Conservation (phyloP, 2,329 filamentous ascomycete species). For the Colletotrichum euphorbiae region DNA sequence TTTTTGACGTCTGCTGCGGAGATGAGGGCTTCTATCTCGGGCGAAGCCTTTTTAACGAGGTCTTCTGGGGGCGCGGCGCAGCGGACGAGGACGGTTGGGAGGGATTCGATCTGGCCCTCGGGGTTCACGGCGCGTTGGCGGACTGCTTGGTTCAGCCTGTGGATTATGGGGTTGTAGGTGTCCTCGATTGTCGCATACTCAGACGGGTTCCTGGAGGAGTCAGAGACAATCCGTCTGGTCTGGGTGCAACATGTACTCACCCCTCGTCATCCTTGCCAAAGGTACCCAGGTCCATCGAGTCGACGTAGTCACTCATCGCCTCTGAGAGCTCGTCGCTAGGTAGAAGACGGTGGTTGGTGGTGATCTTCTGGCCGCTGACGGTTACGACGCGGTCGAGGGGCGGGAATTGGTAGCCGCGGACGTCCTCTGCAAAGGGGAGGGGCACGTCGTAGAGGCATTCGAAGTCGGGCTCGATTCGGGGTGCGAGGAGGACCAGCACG, state of each 20-base stretch:
- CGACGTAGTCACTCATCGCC: conserved; percentile 92
- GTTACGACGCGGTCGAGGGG: conserved; percentile 89
- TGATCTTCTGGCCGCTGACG: conserved; percentile 82
- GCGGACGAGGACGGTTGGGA: conserved; percentile 73
- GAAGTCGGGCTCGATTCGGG: conserved; percentile 80
- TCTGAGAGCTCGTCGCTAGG: conserved; percentile 79
- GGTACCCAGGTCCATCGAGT: conserved; percentile 87
- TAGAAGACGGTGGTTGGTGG: conserved; percentile 80
- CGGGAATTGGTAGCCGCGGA: conserved; percentile 91
- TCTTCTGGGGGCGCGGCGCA: conserved; percentile 79
- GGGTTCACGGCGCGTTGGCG: conserved; percentile 84
- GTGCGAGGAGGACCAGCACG: conserved; percentile 80
- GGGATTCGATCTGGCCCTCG: conserved; percentile 70
- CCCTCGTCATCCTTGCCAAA: conserved; percentile 81
- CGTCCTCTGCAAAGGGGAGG: conserved; percentile 92
- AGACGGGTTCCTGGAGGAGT: conserved; percentile 52
- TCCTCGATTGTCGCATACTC: conserved; percentile 86
- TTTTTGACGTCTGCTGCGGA: conserved; percentile 84
- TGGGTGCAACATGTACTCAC: conserved; percentile 56
- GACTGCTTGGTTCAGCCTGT: conserved; percentile 88
- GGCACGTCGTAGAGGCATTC: conserved; percentile 92
- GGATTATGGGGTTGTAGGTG: conserved; percentile 85
- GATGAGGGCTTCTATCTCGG: conserved; percentile 73
- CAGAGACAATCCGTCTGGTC: conserved; percentile 22
- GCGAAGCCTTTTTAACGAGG: conserved; percentile 68